Evolutionary conservation across 1,284 basidiomycete genomes (phyloP).

Genomic region (Fomes fomentarius): DNA sequence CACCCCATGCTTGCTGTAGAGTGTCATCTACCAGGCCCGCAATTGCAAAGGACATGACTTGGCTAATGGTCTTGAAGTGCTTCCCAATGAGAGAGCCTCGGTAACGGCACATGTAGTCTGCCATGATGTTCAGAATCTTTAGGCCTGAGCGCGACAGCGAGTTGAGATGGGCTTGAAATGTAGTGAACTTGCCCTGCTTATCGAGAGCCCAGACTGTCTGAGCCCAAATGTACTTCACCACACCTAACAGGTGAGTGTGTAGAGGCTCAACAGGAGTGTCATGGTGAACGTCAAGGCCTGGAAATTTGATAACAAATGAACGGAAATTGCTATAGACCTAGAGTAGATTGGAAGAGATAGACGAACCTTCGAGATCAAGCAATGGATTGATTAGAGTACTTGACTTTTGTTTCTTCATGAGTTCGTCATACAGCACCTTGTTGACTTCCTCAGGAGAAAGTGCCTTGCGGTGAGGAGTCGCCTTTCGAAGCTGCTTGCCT

Average conservation of each 20-base stretch:
- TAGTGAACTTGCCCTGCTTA: constrained; percentile 19
- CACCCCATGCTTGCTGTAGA: constrained; percentile 28
- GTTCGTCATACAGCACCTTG: constrained; percentile 2
- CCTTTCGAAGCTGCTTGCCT: constrained; percentile 1
- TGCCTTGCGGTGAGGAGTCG: not conserved
- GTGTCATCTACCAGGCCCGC: constrained; percentile 26
- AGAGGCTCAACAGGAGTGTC: constrained; percentile 38
- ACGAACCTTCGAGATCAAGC: too few relatives aligned
- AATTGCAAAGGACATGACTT: constrained; percentile 33
- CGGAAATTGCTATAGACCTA: too few relatives aligned
- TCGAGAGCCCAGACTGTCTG: constrained; percentile 28
- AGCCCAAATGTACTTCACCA: constrained; percentile 39
- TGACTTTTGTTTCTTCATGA: constrained; percentile 1
- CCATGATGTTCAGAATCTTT: constrained; percentile 17
- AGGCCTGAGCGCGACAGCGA: constrained; percentile 17
- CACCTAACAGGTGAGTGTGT: constrained; percentile 36
- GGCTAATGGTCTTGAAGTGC: constrained; percentile 36
- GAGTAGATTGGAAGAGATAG: not conserved
- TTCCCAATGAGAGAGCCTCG: constrained; percentile 34
- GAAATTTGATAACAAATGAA: too few relatives aligned
- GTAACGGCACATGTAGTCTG: constrained; percentile 32
- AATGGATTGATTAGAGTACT: constrained; percentile 1
- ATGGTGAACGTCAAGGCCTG: constrained; percentile 33
- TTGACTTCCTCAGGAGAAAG: constrained; percentile 5
- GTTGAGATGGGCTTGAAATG: constrained; percentile 26